Evolutionary conservation across 805 yeast genomes (phyloP), one percentile per base, ranked within the genome.

Genomic region (Candida argentea): DNA sequence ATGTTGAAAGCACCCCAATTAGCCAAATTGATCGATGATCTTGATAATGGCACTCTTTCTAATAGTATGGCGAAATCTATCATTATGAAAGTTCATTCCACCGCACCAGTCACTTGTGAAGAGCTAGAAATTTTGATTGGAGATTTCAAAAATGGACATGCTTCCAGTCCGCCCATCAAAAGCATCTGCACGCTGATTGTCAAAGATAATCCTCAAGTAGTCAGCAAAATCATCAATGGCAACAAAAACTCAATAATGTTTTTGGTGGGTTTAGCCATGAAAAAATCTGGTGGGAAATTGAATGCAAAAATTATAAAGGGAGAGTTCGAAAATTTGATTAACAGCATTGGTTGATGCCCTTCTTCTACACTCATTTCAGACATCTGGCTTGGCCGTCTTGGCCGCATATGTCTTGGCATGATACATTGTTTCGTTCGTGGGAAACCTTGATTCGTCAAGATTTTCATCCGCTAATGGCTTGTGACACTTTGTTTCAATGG

Each of bases 181-280:
- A 61, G 46, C 11, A 50, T 69, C 0, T 77, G 85, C 39, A 29
- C 35, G 12, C 54, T 52, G 7, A 64, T 76, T 2, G 48, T 78
- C 0, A 40, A 37, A 0, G 52, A 55, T 5, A 55, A 79, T 39
- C 61, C 61, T 1, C 70, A 69, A 11, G 69, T 78, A 11, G 82
- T 81, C 3, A 52, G 59, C 12, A 70, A 70, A 28, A 65, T 85
- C 16, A 47, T 48, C 14, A 42, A 55, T 0, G 87, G 86, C 2
- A 75, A 76, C 30, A 73, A 70, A 37, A 70, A 69, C 20, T 72
- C 86, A 8, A 42, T 89, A n/a, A 82, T 85, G 42, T 83, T 62
- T 43, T 58, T 91, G 31, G 67, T 91, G 3, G 97, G 96, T 1
- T 72, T 71, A 45, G 93, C 85, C 12, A 84, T 91, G 94, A 73